Conservation (phyloP, 345 rosid species). For the Geranium brycei region DNA sequence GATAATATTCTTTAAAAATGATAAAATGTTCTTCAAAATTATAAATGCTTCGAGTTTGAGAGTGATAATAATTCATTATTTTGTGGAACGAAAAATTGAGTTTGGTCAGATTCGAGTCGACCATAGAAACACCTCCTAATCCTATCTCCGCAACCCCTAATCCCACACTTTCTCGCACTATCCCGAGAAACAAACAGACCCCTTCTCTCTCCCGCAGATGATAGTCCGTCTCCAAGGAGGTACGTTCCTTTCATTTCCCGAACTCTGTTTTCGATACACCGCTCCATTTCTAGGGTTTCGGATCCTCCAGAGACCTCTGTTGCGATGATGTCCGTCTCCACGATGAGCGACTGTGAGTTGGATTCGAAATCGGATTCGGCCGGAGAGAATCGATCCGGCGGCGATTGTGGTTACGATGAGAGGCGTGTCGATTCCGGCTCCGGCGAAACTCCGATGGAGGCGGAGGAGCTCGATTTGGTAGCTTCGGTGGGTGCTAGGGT, state of each 20-base stretch:
- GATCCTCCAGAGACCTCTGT: not conserved
- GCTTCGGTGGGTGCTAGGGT: slow-evolving; percentile 12
- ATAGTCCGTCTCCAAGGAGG: no score
- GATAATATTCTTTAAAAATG: no score
- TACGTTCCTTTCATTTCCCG: no score
- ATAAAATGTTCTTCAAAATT: no score
- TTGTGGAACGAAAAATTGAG: no score
- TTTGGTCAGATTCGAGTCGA: no score
- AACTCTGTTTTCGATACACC: not conserved
- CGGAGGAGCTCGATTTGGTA: slow-evolving; percentile 13
- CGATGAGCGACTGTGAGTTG: slow-evolving; percentile 7
- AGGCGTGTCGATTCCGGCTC: slow-evolving; percentile 7
- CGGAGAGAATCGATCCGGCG: slow-evolving; percentile 9
- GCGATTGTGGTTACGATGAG: slow-evolving; percentile 14
- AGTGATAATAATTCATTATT: no score
- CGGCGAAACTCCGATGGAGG: not conserved
- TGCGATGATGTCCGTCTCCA: slow-evolving; percentile 13
- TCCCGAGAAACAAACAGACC: slow-evolving; percentile 1
- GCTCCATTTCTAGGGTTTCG: slow-evolving; percentile 15
- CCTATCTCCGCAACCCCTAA: no score
- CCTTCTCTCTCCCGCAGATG: not conserved
- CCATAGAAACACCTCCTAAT: no score
- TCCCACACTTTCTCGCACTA: slow-evolving; percentile 1
- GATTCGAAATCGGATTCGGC: slow-evolving; percentile 11
- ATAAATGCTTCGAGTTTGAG: no score